A percentile compares a stretch with the other conserved stretches of the same genome.
phyloP scores from a whole-genome alignment of 768 basidiomycete genomes.

The Asterophora parasitica region DNA sequence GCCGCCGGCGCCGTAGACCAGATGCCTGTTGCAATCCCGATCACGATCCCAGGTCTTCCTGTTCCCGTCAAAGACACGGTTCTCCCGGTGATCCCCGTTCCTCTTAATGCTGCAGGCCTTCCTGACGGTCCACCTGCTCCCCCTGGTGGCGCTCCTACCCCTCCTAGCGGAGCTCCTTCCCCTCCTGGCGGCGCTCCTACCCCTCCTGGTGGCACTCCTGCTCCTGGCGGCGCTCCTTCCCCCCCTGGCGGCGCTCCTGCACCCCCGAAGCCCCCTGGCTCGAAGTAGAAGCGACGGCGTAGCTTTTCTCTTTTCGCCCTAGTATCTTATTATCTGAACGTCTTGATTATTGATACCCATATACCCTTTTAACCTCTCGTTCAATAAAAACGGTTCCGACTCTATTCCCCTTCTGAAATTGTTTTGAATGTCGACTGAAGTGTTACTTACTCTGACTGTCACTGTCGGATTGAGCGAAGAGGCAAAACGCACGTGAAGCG shows the following conservation, averaged over 20 bases:
- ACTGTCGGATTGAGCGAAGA: too few species aligned
- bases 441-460: too few species aligned
- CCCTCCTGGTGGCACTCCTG: not conserved
- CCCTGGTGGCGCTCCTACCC: not conserved
- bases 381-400: too few species aligned
- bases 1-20: not conserved
- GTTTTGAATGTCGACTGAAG: not conserved
- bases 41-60: not conserved
- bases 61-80: not conserved
- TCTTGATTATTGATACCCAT: conserved; percentile 3
- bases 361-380: conserved; percentile 3
- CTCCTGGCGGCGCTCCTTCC: not conserved
- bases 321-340: not conserved
- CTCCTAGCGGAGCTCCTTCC: not conserved
- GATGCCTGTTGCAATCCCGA: too few species aligned
- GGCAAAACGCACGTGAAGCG: not conserved
- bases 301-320: not conserved
- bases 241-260: conserved; percentile 8
- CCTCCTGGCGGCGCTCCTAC: conserved; percentile 1
- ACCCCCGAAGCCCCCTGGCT: not conserved
- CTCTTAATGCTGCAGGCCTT: not conserved
- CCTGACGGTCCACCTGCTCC: conserved; percentile 2
- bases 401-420: too few species aligned
- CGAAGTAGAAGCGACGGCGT: not conserved
- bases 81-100: not conserved